A percentile compares a stretch with the other conserved stretches of the same genome.
These are phyloP conservation scores for Fomitopsis betulina DNA, from an alignment of 1,284 basidiomycete species.

Conservation along the genomic window DNA sequence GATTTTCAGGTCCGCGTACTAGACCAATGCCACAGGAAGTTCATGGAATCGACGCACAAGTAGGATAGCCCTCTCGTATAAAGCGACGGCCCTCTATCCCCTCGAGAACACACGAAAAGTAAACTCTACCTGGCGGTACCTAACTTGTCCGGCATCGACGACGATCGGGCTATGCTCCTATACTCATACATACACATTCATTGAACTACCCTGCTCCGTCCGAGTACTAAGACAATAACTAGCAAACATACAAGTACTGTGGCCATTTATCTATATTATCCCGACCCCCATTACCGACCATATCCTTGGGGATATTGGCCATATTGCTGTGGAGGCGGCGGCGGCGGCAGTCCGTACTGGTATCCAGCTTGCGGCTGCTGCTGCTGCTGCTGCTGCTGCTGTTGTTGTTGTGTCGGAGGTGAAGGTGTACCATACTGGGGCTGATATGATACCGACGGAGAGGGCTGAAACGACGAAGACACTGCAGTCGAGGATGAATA, in stretches of 20 bases:
- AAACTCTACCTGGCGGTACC: too few relatives aligned
- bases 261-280: neutral
- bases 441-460: constrained; percentile 29
- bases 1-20: too few relatives aligned
- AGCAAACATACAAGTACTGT: neutral
- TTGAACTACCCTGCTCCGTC: neutral
- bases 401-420: constrained; percentile 25
- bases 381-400: constrained; percentile 20
- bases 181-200: neutral
- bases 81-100: too few relatives aligned
- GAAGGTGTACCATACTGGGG: constrained; percentile 25
- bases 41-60: too few relatives aligned
- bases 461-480: constrained; percentile 26
- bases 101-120: too few relatives aligned
- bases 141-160: neutral
- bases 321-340: constrained; percentile 24
- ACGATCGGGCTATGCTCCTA: too few relatives aligned
- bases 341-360: constrained; percentile 23
- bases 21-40: too few relatives aligned
- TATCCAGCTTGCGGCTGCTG: constrained; percentile 12
- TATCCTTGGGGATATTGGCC: constrained; percentile 17
- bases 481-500: constrained; percentile 16
- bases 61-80: too few relatives aligned
- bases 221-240: neutral
- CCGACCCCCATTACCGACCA: constrained; percentile 3